Conservation (phyloP, 2,329 filamentous ascomycete genomes). For the Ceratocystis cubensis region DNA sequence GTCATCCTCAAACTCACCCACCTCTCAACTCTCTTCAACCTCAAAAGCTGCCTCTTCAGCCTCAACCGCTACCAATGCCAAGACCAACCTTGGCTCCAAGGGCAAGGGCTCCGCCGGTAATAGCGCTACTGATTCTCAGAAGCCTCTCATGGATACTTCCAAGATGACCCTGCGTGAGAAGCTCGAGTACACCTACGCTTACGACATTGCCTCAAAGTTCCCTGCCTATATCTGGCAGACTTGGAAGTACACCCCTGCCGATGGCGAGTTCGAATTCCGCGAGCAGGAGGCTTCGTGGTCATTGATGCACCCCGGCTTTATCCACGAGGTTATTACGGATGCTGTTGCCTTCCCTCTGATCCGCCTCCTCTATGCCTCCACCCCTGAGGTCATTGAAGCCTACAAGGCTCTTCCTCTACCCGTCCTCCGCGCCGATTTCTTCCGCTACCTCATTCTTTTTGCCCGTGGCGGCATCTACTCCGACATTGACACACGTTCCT, state of each 20-base stretch:
- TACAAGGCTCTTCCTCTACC: conserved; percentile 61
- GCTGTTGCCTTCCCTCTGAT: conserved; percentile 69
- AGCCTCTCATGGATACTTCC: conserved; percentile 56
- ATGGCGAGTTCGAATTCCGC: conserved; percentile 66
- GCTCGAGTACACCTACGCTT: conserved; percentile 85
- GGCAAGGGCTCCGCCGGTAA: conserved; percentile 21
- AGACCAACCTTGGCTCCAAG: background rate
- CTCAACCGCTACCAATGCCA: conserved; percentile 18
- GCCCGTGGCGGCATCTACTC: conserved; percentile 60
- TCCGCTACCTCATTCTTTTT: conserved; percentile 57
- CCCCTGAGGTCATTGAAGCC: conserved; percentile 67
- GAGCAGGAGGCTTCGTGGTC: conserved; percentile 84
- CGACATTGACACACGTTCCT: conserved; percentile 80
- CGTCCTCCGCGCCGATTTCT: conserved; percentile 68
- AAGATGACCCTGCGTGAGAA: conserved; percentile 64
- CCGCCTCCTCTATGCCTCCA: conserved; percentile 70
- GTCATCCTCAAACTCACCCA: conserved; percentile 22
- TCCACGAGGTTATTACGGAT: conserved; percentile 96
- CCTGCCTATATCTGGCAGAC: conserved; percentile 99
- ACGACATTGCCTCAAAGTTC: conserved; percentile 78
- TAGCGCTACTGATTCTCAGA: conserved; percentile 34
- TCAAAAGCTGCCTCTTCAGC: background rate
- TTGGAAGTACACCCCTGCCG: conserved; percentile 78
- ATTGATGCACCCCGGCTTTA: conserved; percentile 72
- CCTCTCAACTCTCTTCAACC: conserved; percentile 27